These are phyloP conservation scores for Ophidiomyces ophidiicola DNA, from an alignment of 2,329 filamentous ascomycete genomes.

Conservation along the genomic window DNA sequence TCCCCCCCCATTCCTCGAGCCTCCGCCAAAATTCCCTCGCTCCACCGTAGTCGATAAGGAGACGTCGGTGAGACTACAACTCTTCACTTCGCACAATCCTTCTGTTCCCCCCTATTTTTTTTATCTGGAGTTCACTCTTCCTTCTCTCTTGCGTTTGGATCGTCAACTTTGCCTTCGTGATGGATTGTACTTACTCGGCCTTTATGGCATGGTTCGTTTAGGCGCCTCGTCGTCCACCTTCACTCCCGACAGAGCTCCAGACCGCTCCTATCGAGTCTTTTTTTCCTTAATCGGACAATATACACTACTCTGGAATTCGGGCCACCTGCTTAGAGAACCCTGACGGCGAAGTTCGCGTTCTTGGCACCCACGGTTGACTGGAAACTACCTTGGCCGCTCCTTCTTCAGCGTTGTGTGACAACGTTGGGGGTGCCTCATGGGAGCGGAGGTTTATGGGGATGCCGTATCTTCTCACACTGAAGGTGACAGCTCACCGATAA, in stretches of 20 bases:
- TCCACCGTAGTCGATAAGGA: background rate
- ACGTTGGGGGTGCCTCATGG: constrained; percentile 31
- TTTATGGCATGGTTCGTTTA: background rate
- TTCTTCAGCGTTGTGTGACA: constrained; percentile 22
- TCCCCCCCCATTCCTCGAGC: background rate
- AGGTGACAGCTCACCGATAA: constrained; percentile 34
- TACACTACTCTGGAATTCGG: no score
- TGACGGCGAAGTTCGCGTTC: no score
- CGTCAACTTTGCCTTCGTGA: background rate
- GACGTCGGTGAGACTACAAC: no score
- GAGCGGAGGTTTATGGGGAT: constrained; percentile 34
- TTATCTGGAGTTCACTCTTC: background rate
- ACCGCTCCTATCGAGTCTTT: background rate
- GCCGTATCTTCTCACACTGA: constrained; percentile 27
- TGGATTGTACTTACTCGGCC: background rate
- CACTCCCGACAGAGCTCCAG: no score
- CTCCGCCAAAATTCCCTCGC: constrained; percentile 1
- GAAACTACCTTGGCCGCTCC: constrained; percentile 8
- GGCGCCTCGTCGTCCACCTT: background rate
- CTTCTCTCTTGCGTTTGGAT: constrained; percentile 1
- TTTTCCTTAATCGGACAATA: background rate
- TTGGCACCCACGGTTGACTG: no score
- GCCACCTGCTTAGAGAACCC: no score
- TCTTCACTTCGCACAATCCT: background rate
- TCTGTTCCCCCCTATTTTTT: background rate